These are phyloP conservation scores for Nannochloris sp. DNA, from an alignment of 139 green algal species.

Conservation along the genomic window DNA sequence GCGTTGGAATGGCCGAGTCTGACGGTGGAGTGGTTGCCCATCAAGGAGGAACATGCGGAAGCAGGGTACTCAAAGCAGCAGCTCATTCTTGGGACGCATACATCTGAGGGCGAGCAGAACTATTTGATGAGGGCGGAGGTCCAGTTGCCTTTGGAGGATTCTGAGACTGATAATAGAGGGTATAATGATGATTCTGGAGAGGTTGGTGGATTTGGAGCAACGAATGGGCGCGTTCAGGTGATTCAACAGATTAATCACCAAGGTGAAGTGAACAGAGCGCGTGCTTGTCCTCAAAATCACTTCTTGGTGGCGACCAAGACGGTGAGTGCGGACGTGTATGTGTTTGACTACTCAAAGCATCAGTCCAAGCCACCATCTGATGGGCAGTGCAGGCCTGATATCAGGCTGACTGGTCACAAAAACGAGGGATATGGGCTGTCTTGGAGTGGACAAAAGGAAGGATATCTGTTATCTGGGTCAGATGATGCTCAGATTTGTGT, in stretches of 20 bases:
- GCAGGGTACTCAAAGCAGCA: slow-evolving; percentile 77
- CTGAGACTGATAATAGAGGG: slow-evolving; percentile 60
- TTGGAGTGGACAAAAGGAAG: slow-evolving; percentile 77
- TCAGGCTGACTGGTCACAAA: slow-evolving; percentile 78
- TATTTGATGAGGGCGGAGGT: slow-evolving; percentile 96
- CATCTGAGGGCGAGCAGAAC: slow-evolving; percentile 95
- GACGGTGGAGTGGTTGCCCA: slow-evolving; percentile 96
- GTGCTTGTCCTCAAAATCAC: slow-evolving; percentile 57
- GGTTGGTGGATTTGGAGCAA: slow-evolving; percentile 81
- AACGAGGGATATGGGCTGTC: slow-evolving; percentile 96
- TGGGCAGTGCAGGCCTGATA: slow-evolving; percentile 59
- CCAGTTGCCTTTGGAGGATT: slow-evolving; percentile 83
- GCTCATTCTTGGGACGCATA: slow-evolving; percentile 96
- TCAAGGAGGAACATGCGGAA: slow-evolving; percentile 23
- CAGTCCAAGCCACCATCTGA: slow-evolving; percentile 59
- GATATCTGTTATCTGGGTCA: slow-evolving; percentile 85
- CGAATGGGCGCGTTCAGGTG: slow-evolving; percentile 59
- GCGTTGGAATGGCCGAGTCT: slow-evolving; percentile 97
- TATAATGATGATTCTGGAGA: slow-evolving; percentile 89
- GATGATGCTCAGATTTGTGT: slow-evolving; percentile 98
- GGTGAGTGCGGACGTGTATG: slow-evolving; percentile 74
- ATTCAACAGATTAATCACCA: slow-evolving; percentile 98
- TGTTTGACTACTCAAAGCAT: slow-evolving; percentile 98
- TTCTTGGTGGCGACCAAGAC: slow-evolving; percentile 99
- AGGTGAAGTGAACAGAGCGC: slow-evolving; percentile 94